phyloP scores from a whole-genome alignment of 352 stramenopile species.

The Globisporangium ultimum region DNA sequence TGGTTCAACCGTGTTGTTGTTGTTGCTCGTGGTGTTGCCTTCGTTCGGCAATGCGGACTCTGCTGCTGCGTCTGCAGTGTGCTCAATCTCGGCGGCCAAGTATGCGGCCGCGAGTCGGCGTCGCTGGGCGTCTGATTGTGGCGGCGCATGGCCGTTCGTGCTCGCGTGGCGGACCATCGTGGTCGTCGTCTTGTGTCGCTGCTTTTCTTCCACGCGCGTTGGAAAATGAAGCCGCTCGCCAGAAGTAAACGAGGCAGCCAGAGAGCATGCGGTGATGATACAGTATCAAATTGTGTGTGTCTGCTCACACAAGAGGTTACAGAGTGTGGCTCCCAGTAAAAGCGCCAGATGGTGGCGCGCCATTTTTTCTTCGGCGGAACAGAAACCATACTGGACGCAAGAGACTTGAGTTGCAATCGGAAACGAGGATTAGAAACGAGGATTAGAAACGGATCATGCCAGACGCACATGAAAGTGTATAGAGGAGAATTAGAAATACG shows the following conservation, averaged over 20 bases:
- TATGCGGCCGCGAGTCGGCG: neutral
- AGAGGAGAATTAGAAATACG: neutral
- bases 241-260: neutral
- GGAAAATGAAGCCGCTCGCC: neutral
- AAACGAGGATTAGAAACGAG: no score
- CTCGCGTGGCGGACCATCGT: neutral
- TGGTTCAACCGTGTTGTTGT: neutral
- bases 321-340: neutral
- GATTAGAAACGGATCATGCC: no score
- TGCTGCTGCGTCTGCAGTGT: neutral
- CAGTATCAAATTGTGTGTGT: no score
- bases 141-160: neutral
- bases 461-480: no score
- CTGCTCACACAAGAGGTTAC: neutral
- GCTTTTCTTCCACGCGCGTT: neutral
- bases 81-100: neutral
- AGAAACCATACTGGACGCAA: neutral
- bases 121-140: neutral
- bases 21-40: conserved; percentile 3
- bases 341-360: neutral
- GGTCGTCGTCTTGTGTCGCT: neutral
- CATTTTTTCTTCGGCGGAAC: neutral
- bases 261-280: neutral
- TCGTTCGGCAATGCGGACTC: neutral
- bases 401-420: neutral